These are phyloP conservation scores for Pugionium dolabratum DNA, from an alignment of 345 rosid species.

Conservation along the genomic window DNA sequence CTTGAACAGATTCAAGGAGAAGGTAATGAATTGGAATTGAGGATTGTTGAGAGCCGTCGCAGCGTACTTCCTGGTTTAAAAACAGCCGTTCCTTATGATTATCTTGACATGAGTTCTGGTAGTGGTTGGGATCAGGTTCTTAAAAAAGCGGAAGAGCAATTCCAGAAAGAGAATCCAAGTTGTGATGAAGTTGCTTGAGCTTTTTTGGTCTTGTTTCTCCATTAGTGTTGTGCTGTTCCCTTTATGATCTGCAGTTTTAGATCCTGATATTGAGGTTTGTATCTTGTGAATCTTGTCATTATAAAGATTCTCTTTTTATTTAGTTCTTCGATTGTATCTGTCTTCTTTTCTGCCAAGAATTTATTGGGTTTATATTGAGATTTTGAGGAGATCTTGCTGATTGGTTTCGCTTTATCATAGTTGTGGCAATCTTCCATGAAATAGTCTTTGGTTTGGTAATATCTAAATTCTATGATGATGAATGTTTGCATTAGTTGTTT, in stretches of 20 bases:
- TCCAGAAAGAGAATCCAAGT: slow-evolving; percentile 39
- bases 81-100: slow-evolving; percentile 72
- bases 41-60: slow-evolving; percentile 67
- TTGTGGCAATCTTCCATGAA: not conserved
- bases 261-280: not conserved
- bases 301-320: not conserved
- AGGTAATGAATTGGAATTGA: slow-evolving; percentile 45
- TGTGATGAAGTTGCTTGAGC: slow-evolving; percentile 43
- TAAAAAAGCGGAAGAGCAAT: slow-evolving; percentile 57
- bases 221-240: not conserved
- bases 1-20: slow-evolving; percentile 47
- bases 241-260: slow-evolving; percentile 6
- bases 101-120: slow-evolving; percentile 60
- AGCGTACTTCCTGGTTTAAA: slow-evolving; percentile 64
- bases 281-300: not conserved
- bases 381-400: not conserved
- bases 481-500: not conserved
- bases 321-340: not conserved
- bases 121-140: slow-evolving; percentile 85
- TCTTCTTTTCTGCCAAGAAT: slow-evolving; percentile 4
- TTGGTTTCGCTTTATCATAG: not conserved
- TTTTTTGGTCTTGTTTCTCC: not conserved
- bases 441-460: no score
- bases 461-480: not conserved
- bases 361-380: no score